A percentile compares a stretch with the other conserved stretches of the same genome.
phyloP scores from a whole-genome alignment of 164 flowering plant genomes.

The Litsea cubeba region DNA sequence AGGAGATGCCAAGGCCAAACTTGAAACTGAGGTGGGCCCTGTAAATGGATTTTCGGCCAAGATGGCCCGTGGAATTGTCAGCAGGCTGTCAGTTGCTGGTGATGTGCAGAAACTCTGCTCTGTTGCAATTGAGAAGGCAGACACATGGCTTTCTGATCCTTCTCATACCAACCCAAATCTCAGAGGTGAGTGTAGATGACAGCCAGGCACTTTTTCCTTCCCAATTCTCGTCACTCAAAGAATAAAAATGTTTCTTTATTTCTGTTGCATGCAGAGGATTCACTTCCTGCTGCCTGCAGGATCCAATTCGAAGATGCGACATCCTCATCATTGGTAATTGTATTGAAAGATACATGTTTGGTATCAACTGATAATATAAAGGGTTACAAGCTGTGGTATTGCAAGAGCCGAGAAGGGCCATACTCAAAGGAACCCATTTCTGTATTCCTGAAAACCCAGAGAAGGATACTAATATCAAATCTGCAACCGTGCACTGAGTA shows the following conservation, averaged over 20 bases:
- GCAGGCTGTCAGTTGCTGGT: slow-evolving; percentile 77
- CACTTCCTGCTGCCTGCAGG: slow-evolving; percentile 94
- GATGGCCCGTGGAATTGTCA: slow-evolving; percentile 89
- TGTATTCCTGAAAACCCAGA: slow-evolving; percentile 58
- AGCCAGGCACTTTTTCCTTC: background rate
- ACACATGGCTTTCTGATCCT: slow-evolving; percentile 48
- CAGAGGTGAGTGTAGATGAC: slow-evolving; percentile 36
- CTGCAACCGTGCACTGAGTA: slow-evolving; percentile 94
- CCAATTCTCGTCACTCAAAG: background rate
- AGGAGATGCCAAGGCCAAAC: slow-evolving; percentile 63
- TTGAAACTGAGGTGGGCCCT: slow-evolving; percentile 91
- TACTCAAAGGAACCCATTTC: slow-evolving; percentile 55
- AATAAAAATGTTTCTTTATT: slow-evolving; percentile 13
- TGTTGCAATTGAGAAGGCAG: slow-evolving; percentile 77
- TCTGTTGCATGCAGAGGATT: slow-evolving; percentile 55
- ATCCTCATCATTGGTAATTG: slow-evolving; percentile 63
- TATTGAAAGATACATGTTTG: slow-evolving; percentile 57
- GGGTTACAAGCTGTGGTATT: slow-evolving; percentile 95
- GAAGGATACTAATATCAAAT: slow-evolving; percentile 67
- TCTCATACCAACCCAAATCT: slow-evolving; percentile 25
- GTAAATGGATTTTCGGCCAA: slow-evolving; percentile 68
- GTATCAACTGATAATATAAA: slow-evolving; percentile 37
- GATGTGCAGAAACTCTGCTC: slow-evolving; percentile 87
- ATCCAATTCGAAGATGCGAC: slow-evolving; percentile 80
- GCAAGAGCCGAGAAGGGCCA: slow-evolving; percentile 50